Base-by-base conservation (phyloP, 495 filamentous ascomycete species). In the Lasiosphaeria miniovina region DNA sequence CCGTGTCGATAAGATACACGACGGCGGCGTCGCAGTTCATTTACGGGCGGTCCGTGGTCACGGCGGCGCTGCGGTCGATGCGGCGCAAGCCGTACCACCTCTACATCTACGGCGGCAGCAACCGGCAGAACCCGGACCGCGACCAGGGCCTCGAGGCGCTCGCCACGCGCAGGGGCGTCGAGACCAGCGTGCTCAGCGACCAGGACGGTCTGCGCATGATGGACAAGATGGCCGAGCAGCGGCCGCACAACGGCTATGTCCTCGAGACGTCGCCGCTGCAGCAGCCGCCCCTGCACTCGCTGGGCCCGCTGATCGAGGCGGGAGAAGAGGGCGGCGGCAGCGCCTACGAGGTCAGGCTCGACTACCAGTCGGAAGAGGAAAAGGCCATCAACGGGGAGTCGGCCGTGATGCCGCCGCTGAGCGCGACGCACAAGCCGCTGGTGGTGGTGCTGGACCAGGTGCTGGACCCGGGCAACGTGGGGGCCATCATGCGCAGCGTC, bases 201-300 rank as follows among this genome's bases (percentile, higher is more conserved):
- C 77, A 75, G 8, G 54, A 59, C 35, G 84, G 81, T 4, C 69
- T 88, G 36, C 77, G 81, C 0, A 67, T 93, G 31, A 76, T 98
- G 71, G 89, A 96, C 68, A 93, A 89, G 71, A 89, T 95, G 87
- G 86, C 86, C 61, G 77, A 74, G 14, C 85, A 86, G n/a, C 81
- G 94, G 56, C 90, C 93, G 36, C 94, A 98, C 69, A 98, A 97
- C 71, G 88, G 93, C 55, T 91, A 87, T 67, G 77, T 98, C 43
- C 82, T 98, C 33, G 94, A 98, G 73, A 86, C 87, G 31, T 96
- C 92, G 0, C 89, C 88, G 8, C 73, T 98, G 33, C 91, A 90
- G 0, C 84, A 86, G 62, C 75, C 85, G 1, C 93, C 93, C 3
- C 76, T 96, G 24, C 77, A 76, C 33, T 69, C 78, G 24, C 74